Evolutionary conservation across 2,329 filamentous ascomycete species (phyloP).

Genomic region (Endothia cerciana): DNA sequence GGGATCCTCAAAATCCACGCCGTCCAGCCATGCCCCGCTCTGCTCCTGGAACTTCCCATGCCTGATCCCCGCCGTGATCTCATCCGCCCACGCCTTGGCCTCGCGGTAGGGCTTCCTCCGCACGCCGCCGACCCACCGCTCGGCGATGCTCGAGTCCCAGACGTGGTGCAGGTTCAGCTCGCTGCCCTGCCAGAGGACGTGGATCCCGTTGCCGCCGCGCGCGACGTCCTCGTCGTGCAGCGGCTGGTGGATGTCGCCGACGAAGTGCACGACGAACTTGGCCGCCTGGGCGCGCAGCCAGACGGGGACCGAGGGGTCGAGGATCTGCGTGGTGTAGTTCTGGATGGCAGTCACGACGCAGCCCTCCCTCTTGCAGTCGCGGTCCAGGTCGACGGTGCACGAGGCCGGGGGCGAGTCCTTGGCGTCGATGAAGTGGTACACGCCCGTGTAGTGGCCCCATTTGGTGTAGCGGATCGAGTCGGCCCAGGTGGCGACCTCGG

Average conservation of each 20-base stretch:
- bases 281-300: constrained; percentile 60
- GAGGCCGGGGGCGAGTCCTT: constrained; percentile 62
- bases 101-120: constrained; percentile 53
- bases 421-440: constrained; percentile 72
- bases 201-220: constrained; percentile 70
- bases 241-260: constrained; percentile 72
- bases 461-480: constrained; percentile 68
- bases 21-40: constrained; percentile 59
- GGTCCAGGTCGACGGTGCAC: constrained; percentile 61
- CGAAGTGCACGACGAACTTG: constrained; percentile 70
- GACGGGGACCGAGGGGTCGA: constrained; percentile 49
- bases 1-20: constrained; percentile 58
- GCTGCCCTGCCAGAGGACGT: constrained; percentile 62
- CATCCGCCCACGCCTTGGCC: constrained; percentile 60
- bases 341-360: constrained; percentile 64
- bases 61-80: constrained; percentile 58
- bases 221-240: constrained; percentile 67
- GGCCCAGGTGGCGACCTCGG: constrained; percentile 68
- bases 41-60: constrained; percentile 57
- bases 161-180: constrained; percentile 71
- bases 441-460: constrained; percentile 63
- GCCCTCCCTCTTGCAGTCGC: constrained; percentile 65
- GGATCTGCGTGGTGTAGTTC: constrained; percentile 62
- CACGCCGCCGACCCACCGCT: constrained; percentile 63
- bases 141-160: constrained; percentile 73